These are phyloP conservation scores for Mallotus nudiflorus DNA, from an alignment of 345 rosid species.

Conservation along the genomic window DNA sequence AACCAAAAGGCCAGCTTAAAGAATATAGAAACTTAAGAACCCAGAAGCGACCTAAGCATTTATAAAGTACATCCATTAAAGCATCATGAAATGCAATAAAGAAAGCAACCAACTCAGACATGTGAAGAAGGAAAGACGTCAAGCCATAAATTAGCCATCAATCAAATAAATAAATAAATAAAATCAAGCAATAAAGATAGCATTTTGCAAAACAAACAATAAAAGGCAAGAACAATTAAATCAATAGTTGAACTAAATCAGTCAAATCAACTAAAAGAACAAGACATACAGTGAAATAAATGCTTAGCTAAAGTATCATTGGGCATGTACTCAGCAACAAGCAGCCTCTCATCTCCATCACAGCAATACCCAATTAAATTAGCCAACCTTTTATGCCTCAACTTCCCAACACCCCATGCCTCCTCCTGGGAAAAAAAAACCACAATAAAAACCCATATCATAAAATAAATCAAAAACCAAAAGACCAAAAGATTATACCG, in stretches of 20 bases:
- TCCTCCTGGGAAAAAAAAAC: slow-evolving; percentile 62
- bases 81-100: slow-evolving; percentile 2
- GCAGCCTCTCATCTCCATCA: slow-evolving; percentile 95
- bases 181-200: not conserved
- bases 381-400: slow-evolving; percentile 78
- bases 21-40: slow-evolving; percentile 1
- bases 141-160: not conserved
- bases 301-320: slow-evolving; percentile 97
- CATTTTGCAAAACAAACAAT: not conserved
- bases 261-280: not conserved
- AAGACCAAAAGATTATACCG: slow-evolving; percentile 29
- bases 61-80: not conserved
- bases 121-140: not conserved
- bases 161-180: not conserved
- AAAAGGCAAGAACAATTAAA: not conserved
- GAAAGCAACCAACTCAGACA: slow-evolving; percentile 7
- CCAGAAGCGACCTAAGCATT: slow-evolving; percentile 10
- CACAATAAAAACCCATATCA: slow-evolving; percentile 19
- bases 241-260: too few relatives aligned
- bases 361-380: slow-evolving; percentile 97
- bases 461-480: not conserved
- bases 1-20: not conserved
- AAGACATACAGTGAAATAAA: slow-evolving; percentile 78
- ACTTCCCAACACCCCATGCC: slow-evolving; percentile 85
- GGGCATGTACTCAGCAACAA: slow-evolving; percentile 97